These are phyloP conservation scores for Raphanus hybrid DNA, from an alignment of 441 rosid species.

Conservation along the genomic window DNA sequence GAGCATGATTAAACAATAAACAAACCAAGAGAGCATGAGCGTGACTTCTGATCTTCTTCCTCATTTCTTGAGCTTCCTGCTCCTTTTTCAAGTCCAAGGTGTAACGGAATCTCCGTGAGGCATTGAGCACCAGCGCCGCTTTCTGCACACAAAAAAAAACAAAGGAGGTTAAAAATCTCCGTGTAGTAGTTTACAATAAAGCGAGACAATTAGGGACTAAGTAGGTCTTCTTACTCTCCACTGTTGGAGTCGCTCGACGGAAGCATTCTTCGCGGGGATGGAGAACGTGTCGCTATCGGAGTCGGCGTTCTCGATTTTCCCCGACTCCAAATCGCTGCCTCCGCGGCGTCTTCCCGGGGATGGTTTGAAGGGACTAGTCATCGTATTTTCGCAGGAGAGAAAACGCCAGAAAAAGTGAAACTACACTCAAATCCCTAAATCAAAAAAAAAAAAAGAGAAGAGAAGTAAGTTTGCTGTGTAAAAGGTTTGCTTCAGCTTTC, in stretches of 20 bases:
- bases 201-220: not conserved
- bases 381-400: conserved; percentile 67
- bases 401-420: conserved; percentile 4
- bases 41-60: conserved; percentile 79
- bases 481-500: conserved; percentile 43
- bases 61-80: conserved; percentile 66
- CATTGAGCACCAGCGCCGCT: conserved; percentile 96
- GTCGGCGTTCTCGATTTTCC: conserved; percentile 38
- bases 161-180: too few relatives aligned
- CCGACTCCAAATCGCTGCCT: conserved; percentile 56
- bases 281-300: conserved; percentile 48
- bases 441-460: not conserved
- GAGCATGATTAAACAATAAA: conserved; percentile 23
- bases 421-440: conserved; percentile 38
- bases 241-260: conserved; percentile 56
- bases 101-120: conserved; percentile 93
- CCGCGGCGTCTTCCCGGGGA: conserved; percentile 55
- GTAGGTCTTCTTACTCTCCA: conserved; percentile 60
- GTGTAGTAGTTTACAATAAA: not conserved
- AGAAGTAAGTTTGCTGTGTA: conserved; percentile 14
- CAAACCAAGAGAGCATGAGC: conserved; percentile 81
- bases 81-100: conserved; percentile 90
- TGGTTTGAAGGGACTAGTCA: conserved; percentile 45
- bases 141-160: conserved; percentile 47
- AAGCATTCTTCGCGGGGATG: conserved; percentile 59